Conservation (phyloP, 306 rosid species). For the Ochetophila trinervis region DNA sequence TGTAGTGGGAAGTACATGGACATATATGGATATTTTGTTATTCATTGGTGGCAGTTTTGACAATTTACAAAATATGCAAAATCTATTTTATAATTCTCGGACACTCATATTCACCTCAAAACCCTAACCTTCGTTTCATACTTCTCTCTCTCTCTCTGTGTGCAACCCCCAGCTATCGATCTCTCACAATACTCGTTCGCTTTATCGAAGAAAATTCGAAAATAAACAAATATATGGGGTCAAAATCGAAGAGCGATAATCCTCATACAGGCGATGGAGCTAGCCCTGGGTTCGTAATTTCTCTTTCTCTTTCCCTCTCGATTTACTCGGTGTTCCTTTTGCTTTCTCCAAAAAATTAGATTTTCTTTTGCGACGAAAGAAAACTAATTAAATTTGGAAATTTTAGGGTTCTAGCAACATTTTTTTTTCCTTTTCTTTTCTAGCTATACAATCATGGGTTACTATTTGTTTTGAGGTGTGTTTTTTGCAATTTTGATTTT, state of each 20-base stretch:
- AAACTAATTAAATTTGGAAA: neutral
- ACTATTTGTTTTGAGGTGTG: neutral
- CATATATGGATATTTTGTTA: too few species aligned
- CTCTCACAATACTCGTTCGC: neutral
- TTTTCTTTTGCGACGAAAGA: neutral
- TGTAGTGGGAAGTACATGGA: too few species aligned
- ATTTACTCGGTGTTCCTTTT: neutral
- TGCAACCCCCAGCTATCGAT: neutral
- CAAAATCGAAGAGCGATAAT: constrained; percentile 54
- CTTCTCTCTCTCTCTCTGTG: neutral
- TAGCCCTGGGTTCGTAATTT: constrained; percentile 68
- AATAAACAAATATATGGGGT: constrained; percentile 39
- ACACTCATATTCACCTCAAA: neutral
- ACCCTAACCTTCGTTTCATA: constrained; percentile 17
- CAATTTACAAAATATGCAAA: neutral
- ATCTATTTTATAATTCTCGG: neutral
- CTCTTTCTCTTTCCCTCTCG: neutral
- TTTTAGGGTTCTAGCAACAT: neutral
- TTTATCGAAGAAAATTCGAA: neutral
- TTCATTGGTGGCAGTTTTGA: neutral
- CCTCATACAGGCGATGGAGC: constrained; percentile 82
- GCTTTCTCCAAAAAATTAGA: neutral
- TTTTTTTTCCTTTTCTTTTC: neutral
- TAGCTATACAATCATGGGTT: neutral
- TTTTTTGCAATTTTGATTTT: neutral